Percentiles rank a stretch among this genome's conserved stretches.
These are phyloP conservation scores for Phialophora macrospora DNA, from an alignment of 2,329 filamentous ascomycete species.

Conservation along the genomic window DNA sequence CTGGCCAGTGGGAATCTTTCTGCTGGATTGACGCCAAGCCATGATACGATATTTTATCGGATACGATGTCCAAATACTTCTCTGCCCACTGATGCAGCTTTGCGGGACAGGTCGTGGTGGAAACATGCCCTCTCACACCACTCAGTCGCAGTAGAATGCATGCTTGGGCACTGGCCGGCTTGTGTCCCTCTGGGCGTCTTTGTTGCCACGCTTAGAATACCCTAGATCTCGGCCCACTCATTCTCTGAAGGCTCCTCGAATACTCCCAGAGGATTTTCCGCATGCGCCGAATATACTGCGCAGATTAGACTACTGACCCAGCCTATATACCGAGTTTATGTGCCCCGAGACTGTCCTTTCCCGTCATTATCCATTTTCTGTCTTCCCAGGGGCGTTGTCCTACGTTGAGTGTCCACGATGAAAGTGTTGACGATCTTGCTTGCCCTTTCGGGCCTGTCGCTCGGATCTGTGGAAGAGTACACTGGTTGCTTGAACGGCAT, in stretches of 20 bases:
- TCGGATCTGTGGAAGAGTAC: constrained; percentile 1
- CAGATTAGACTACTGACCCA: background rate
- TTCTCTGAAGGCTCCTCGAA: background rate
- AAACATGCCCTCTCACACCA: background rate
- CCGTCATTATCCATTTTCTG: background rate
- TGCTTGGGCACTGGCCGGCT: background rate
- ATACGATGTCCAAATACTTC: background rate
- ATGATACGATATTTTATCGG: background rate
- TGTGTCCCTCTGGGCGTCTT: background rate
- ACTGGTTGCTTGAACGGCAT: constrained; percentile 25
- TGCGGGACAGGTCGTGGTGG: background rate
- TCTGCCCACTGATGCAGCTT: background rate
- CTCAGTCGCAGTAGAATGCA: background rate
- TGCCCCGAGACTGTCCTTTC: background rate
- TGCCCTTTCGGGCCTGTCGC: constrained; percentile 10
- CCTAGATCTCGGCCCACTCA: background rate
- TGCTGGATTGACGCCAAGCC: background rate
- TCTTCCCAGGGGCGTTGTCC: background rate
- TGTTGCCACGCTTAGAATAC: background rate
- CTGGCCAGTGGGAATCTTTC: background rate
- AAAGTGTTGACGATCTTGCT: constrained; percentile 11
- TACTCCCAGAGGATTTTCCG: background rate
- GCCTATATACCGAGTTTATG: constrained; percentile 2
- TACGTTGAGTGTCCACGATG: constrained; percentile 11
- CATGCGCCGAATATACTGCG: background rate